A percentile compares a stretch with the other conserved stretches of the same genome.
Evolutionary conservation across 2,329 filamentous ascomycete genomes (phyloP).

Genomic region (Periconia digitata): DNA sequence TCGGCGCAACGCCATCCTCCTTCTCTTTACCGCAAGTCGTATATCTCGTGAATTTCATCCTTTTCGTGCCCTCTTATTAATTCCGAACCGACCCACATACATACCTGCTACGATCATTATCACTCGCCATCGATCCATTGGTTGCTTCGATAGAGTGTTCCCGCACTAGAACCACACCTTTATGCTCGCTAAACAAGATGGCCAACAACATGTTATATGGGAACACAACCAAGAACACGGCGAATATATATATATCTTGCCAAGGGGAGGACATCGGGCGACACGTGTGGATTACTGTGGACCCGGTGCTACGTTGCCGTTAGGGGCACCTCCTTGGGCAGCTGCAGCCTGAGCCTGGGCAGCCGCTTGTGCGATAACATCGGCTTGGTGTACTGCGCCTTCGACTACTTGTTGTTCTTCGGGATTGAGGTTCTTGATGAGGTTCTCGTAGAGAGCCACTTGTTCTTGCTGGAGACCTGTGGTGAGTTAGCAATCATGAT

Average conservation of each 20-base stretch:
- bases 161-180: conserved; percentile 5
- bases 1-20: too few species aligned
- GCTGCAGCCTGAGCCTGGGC: conserved; percentile 14
- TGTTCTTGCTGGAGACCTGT: conserved; percentile 86
- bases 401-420: conserved; percentile 84
- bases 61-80: background rate
- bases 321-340: conserved; percentile 26
- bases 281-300: conserved; percentile 15
- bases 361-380: conserved; percentile 52
- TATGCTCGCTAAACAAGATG: conserved; percentile 35
- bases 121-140: background rate
- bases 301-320: conserved; percentile 14
- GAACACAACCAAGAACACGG: conserved; percentile 23
- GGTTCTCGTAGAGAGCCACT: conserved; percentile 79
- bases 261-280: background rate
- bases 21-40: background rate
- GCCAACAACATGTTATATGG: conserved; percentile 15
- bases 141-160: background rate
- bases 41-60: background rate
- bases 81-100: background rate
- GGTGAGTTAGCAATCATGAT: conserved; percentile 31
- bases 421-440: conserved; percentile 75
- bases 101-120: background rate
- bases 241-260: conserved; percentile 23
- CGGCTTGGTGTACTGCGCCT: conserved; percentile 72